Evolutionary conservation across 2,329 filamentous ascomycete species (phyloP), one percentile per base, ranked within the genome.

Genomic region (Botrytis fabae): DNA sequence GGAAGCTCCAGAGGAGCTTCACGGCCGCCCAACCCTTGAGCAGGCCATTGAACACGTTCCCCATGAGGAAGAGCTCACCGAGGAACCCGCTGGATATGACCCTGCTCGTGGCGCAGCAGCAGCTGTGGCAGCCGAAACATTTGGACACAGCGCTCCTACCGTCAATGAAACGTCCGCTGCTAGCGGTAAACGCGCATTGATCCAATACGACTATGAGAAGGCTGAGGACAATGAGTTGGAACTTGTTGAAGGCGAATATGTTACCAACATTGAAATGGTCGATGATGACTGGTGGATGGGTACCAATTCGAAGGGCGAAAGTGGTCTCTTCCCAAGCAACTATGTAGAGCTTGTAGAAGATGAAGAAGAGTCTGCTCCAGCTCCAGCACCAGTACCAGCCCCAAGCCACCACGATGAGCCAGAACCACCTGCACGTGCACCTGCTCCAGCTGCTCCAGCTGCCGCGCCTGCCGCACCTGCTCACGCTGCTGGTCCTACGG

Each of bases 271-370:
- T 79, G 94, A 98, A 75, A 97, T 97, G 93, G 94, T 99, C 2
- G 96, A 98, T 78, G 92, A 97, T 69, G 95, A 99, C 81, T 99
- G 96, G 96, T 99, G 96, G 96, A 92, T 97, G 88, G 96, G 97
- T 61, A 93, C 92, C 77, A 99, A 98, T 84, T 85, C 87, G 35
- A 87, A 86, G 75, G 96, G 96, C 78, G 94, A 98, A 82, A 91
- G 87, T 73, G 96, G 96, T 65, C 86, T 99, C 51, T 98, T 99
- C 86, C 96, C 96, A 8, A 96, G 93, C 84, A 98, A 98, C 85
- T 99, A 99, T 77, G 95, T 99, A 70, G 94, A 97, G 82, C 82
- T 97, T 35, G 86, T 96, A 51, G 91, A 92, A 54, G 91, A 88
- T 38, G 87, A 88, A 38, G 85, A 82, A 40, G 83, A 81, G 46